phyloP scores from a whole-genome alignment of 768 basidiomycete species.

The Lentinula edodes region DNA sequence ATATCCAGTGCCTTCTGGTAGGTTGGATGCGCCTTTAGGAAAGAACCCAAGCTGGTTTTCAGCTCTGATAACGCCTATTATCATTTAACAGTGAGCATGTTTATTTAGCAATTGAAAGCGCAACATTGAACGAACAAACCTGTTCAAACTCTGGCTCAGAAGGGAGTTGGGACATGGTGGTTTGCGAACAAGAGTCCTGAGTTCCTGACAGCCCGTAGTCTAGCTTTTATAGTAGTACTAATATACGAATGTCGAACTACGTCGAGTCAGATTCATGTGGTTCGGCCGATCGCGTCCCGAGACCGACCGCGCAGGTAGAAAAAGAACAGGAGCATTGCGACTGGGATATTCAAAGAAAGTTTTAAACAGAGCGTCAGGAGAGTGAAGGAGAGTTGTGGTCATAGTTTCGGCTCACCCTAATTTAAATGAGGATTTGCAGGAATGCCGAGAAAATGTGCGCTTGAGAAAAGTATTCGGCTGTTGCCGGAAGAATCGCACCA shows the following conservation, averaged over 20 bases:
- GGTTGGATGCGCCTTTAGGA: slow-evolving; percentile 61
- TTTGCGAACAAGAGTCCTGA: neutral
- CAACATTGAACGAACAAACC: neutral
- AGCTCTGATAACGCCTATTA: slow-evolving; percentile 61
- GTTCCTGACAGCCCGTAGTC: neutral
- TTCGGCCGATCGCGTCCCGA: neutral
- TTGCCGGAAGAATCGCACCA: neutral
- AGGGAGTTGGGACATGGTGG: slow-evolving; percentile 12
- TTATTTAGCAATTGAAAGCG: neutral
- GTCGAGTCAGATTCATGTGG: neutral
- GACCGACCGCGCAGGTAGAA: neutral
- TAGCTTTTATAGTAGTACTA: neutral
- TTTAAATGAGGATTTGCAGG: slow-evolving; percentile 14
- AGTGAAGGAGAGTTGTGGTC: too few relatives aligned
- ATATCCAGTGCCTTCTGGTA: slow-evolving; percentile 66
- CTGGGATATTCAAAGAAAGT: too few relatives aligned
- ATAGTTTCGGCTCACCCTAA: too few relatives aligned
- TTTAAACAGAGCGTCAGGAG: too few relatives aligned
- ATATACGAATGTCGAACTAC: neutral
- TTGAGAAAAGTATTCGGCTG: neutral
- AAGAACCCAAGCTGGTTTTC: slow-evolving; percentile 52
- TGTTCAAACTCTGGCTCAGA: slow-evolving; percentile 47
- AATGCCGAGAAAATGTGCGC: neutral
- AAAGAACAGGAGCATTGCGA: neutral
- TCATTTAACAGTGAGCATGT: neutral